These are phyloP conservation scores for Pichia californica DNA, from an alignment of 805 yeast species.

Conservation along the genomic window DNA sequence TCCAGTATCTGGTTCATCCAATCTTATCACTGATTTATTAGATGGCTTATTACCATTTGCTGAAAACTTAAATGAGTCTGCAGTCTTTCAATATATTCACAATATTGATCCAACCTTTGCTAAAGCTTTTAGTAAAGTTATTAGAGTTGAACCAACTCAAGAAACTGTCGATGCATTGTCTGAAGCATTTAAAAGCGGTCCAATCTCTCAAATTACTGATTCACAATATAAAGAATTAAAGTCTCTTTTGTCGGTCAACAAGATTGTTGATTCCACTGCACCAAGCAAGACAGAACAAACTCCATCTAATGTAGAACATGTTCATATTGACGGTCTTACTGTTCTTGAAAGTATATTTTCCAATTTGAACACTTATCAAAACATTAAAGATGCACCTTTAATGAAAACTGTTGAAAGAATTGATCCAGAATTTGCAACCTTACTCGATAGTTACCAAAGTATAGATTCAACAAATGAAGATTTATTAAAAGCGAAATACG, in stretches of 20 bases:
- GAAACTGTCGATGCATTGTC: constrained; percentile 11
- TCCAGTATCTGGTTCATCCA: constrained; percentile 6
- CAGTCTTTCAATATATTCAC: constrained; percentile 17
- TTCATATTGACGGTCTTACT: constrained; percentile 10
- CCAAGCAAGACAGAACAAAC: neutral
- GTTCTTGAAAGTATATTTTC: constrained; percentile 19
- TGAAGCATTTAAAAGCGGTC: constrained; percentile 15
- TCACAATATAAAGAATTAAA: constrained; percentile 11
- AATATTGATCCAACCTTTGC: constrained; percentile 20
- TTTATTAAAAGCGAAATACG: constrained; percentile 13
- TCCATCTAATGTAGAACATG: neutral
- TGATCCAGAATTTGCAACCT: constrained; percentile 21
- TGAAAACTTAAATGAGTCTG: constrained; percentile 17
- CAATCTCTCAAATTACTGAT: constrained; percentile 13
- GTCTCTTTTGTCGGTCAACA: neutral
- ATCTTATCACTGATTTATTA: constrained; percentile 18
- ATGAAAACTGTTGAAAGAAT: constrained; percentile 18
- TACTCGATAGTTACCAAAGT: constrained; percentile 17
- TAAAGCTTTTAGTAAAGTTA: constrained; percentile 12
- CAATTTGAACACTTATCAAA: constrained; percentile 19
- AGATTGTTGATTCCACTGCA: neutral
- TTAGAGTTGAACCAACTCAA: constrained; percentile 14
- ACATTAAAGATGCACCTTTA: constrained; percentile 19
- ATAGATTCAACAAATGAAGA: constrained; percentile 19
- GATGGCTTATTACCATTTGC: constrained; percentile 14